Evolutionary conservation across 257 asterid genomes (phyloP), one percentile per base, ranked within the genome.

Genomic region (Mentha longifolia): DNA sequence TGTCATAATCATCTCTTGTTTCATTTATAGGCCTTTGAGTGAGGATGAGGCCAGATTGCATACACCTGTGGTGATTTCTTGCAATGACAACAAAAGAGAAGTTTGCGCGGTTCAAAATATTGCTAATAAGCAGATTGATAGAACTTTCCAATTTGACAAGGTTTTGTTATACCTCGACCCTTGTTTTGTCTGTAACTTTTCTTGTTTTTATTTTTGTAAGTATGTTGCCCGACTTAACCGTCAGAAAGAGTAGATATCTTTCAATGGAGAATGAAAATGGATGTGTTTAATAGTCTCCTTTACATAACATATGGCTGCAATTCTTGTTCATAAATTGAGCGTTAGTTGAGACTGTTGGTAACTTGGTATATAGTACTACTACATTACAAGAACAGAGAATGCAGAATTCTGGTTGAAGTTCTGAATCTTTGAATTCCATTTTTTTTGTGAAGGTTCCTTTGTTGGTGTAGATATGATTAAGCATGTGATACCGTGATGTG

Each of bases 81-180:
- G 98, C 90, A 89, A 88, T 76, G 99, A 92, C 67, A 87, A 79
- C 81, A 86, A 89, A 79, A 84, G 96, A 76, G 99, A 95, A 92
- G 87, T 95, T 59, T 81, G 82, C 61, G 97, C 99, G 30, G 82
- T 80, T 73, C 99, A 92, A 79, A 92, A 77, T 79, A 89, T 95
- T 71, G 99, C 98, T 16, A 95, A 95, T 79, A 95, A 95, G 89
- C 99, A 95, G 77, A 95, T 89, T 77, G 98, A 95, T 77, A 83
- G 95, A 82, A 92, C 98, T 33, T 95, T 95, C 81, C 75, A 74
- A 63, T 95, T 95, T 79, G 99, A 95, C 76, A 92, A 89, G 99
- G 98, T 92, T 50, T 58, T 76, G 74, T 22, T 20, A 19, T 45
- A 41, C 62, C 41, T 65, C 68, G 14, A 15, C 43, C 50, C 61